Base-by-base conservation (phyloP, 225 moss, liverwort and hornwort species). In the Ulota crispa region DNA sequence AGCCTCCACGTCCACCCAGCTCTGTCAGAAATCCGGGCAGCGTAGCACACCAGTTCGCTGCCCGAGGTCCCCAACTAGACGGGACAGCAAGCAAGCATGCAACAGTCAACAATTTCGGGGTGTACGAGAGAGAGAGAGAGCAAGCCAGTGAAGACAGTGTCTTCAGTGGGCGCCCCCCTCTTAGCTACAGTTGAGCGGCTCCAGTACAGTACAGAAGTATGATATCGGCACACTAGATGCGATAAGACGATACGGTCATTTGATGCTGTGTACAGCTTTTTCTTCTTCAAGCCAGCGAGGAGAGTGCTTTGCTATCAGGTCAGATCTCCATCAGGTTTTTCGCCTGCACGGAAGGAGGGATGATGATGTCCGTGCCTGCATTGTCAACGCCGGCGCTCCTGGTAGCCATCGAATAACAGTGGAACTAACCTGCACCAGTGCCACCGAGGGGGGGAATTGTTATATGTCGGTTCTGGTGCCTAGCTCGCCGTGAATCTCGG, bases 231-330 rank as follows among this genome's bases (percentile, higher is more conserved):
- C 60, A 13, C 9, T 9, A 34, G 55, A 21, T 70, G 80, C 55
- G 80, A 80, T 84, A 76, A 84, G 70, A 36, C 55, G 16, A 9
- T 9, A 8, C 68, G 28, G 16, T 68, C 39, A 31, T 42, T 42
- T 42, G 42, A 61, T 68, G 28, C 8, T n/a, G 12, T 7, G 54
- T 30, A 20, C 31, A 34, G 36, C 39, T 63, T 77, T 78, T 68
- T 15, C 53, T 70, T 15, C 53, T 64, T 63, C 41, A n/a, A 71
- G 54, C 31, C 42, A 78, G 64, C 16, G 27, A 59, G 41, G n/a
- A 50, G 50, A 6, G 12, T 31, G 12, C 21, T 61, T 19, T 18
- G 21, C 56, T 78, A 4, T 78, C 28, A 24, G 45, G 14, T 45
- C 50, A 50, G 50, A 18, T 50, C 50, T 2, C 37, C 37, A 27